Percentiles rank a stretch among this genome's conserved stretches.
phyloP scores from a whole-genome alignment of 106 monocot species.

The Ottelia alismoides region DNA sequence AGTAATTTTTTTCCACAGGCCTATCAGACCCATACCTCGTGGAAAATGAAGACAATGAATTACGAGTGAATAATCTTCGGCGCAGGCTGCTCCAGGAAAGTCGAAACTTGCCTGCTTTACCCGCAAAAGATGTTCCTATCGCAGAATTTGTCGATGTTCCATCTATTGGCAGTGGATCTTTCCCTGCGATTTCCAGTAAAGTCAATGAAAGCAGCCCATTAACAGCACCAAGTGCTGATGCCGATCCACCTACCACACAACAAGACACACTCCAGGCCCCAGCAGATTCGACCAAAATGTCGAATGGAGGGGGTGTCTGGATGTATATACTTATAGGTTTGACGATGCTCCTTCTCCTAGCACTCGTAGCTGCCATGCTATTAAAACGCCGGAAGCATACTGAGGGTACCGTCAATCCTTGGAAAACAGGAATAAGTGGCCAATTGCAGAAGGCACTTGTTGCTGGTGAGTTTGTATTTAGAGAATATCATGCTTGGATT shows the following conservation, averaged over 20 bases:
- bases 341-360: conserved; percentile 16
- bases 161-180: conserved; percentile 72
- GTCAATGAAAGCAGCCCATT: not conserved
- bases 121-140: conserved; percentile 5
- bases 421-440: conserved; percentile 72
- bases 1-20: conserved; percentile 15
- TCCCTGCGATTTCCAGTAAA: conserved; percentile 33
- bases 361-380: conserved; percentile 11
- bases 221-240: not conserved
- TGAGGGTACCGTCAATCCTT: conserved; percentile 25
- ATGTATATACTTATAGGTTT: conserved; percentile 22
- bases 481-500: no score
- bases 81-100: conserved; percentile 44
- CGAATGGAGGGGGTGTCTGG: conserved; percentile 18
- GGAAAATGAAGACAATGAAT: conserved; percentile 19
- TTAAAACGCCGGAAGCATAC: conserved; percentile 18
- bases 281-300: not conserved
- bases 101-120: conserved; percentile 56
- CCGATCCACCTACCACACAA: not conserved
- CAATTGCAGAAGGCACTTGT: conserved; percentile 68
- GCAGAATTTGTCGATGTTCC: conserved; percentile 25
- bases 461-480: conserved; percentile 37
- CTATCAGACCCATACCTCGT: conserved; percentile 8
- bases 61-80: conserved; percentile 13
- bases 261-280: not conserved